Evolutionary conservation across 148 eudicot genomes (phyloP), one percentile per base, ranked within the genome.

Genomic region (Polygonum aviculare): DNA sequence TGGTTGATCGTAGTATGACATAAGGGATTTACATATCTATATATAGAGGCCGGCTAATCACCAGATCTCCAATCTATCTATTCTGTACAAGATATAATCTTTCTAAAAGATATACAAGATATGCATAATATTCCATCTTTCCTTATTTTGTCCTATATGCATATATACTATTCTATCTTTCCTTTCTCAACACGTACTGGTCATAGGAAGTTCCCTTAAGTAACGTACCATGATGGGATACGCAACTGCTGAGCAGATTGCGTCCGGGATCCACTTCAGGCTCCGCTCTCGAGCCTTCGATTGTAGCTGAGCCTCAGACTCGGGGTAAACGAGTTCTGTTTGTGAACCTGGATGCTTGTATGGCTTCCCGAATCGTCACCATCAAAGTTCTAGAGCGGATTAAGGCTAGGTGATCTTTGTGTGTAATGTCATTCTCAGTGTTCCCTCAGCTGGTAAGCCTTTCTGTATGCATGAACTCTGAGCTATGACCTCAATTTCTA

Each of bases 191-290:
- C n/a, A n/a, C n/a, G n/a, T n/a, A n/a, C n/a, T n/a, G n/a, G n/a
- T n/a, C n/a, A n/a, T n/a, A n/a, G n/a, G n/a, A n/a, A n/a, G n/a
- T n/a, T n/a, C n/a, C n/a, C n/a, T n/a, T n/a, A n/a, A n/a, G n/a
- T n/a, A n/a, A n/a, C n/a, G n/a, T n/a, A n/a, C n/a, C 78, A 95
- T 95, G 99, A 95, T 95, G 99, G 99, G 99, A 62, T 95, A 95
- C 78, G 99, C 99, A 47, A 89, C 89, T 79, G 50, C 65, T 19
- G 94, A 85, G 19, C 97, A 95, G 83, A 84, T 77, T 72, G 87
- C 90, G 52, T 89, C 97, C 5, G 99, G 99, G 19, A 79, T 95
- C 74, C 99, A 95, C 84, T 90, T 92, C 75, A 84, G 99, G 82
- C 74, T 95, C 84, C 96, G 96, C 60, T 88, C 99, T 79, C 96